Percentiles rank a stretch among this genome's conserved stretches.
Evolutionary conservation across 1,284 basidiomycete genomes (phyloP).

Genomic region (Austropuccinia psidii): DNA sequence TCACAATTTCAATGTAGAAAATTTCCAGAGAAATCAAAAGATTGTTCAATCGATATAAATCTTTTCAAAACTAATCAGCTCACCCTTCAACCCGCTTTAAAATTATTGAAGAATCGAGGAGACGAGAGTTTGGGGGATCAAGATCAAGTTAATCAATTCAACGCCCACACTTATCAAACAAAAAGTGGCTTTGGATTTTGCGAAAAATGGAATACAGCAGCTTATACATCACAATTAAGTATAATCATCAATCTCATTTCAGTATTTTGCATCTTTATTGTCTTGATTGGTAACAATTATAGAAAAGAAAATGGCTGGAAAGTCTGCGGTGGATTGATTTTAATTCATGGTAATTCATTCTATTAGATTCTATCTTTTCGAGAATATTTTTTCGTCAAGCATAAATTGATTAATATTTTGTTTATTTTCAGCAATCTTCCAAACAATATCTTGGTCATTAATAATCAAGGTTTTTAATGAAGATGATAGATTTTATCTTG

Average conservation of each 20-base stretch:
- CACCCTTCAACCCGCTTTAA: neutral
- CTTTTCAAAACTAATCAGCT: neutral
- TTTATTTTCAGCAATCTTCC: neutral
- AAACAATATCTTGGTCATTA: conserved; percentile 7
- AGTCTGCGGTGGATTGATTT: conserved; percentile 14
- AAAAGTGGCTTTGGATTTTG: conserved; percentile 28
- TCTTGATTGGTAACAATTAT: conserved; percentile 15
- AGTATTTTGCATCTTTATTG: conserved; percentile 12
- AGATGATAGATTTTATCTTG: conserved; percentile 22
- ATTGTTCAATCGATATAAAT: neutral
- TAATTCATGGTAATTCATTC: neutral
- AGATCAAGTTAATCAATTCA: neutral
- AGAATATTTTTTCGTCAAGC: neutral
- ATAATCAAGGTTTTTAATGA: conserved; percentile 15
- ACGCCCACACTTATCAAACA: neutral
- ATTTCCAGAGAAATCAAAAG: neutral
- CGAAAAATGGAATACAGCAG: conserved; percentile 26
- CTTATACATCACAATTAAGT: conserved; percentile 20
- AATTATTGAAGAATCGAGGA: neutral
- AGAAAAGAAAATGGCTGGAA: conserved; percentile 25
- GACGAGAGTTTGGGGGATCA: neutral
- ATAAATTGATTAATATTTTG: neutral
- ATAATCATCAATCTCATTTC: conserved; percentile 19
- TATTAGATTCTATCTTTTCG: neutral
- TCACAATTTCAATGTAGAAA: conserved; percentile 1